These are phyloP conservation scores for Microglena sp. DNA, from an alignment of 139 green algal genomes.

Conservation along the genomic window DNA sequence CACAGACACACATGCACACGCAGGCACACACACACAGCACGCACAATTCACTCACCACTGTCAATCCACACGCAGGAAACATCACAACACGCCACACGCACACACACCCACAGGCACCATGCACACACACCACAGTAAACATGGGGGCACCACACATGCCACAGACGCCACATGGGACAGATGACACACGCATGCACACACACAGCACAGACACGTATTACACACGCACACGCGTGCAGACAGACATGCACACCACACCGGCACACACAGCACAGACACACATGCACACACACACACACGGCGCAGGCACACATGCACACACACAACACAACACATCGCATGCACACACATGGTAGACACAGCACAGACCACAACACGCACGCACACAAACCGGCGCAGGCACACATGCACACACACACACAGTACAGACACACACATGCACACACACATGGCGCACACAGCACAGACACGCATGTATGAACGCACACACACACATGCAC, in stretches of 20 bases:
- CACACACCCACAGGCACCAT: background rate
- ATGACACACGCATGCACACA: constrained; percentile 1
- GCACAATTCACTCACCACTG: background rate
- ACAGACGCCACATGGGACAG: no score
- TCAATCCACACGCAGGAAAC: background rate
- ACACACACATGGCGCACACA: background rate
- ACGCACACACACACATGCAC: no score
- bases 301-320: background rate
- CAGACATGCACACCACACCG: background rate
- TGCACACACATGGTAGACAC: background rate
- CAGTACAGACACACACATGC: constrained; percentile 2
- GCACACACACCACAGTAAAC: no score
- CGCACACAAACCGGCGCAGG: no score
- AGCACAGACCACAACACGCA: background rate
- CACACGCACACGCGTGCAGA: background rate
- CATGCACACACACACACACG: background rate
- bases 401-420: constrained; percentile 10
- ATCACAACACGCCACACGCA: background rate
- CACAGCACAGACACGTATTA: no score
- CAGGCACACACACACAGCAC: background rate
- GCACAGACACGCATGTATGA: constrained; percentile 23
- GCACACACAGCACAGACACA: background rate
- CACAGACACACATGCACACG: background rate
- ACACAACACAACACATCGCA: background rate
- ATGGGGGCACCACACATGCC: no score